These are phyloP conservation scores for Gossypioides kirkii DNA, from an alignment of 345 rosid genomes.

Conservation along the genomic window DNA sequence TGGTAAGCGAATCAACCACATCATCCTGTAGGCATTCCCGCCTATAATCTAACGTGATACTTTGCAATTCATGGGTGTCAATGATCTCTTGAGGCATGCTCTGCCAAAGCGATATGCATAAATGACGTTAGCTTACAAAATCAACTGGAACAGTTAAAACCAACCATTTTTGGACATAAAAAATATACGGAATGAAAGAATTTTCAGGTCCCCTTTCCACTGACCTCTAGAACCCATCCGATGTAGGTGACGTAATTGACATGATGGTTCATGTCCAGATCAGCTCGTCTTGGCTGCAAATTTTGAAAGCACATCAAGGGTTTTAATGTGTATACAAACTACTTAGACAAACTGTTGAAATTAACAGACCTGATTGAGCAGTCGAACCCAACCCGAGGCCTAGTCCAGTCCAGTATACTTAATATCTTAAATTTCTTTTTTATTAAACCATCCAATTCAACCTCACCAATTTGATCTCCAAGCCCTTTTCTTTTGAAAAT, in stretches of 20 bases:
- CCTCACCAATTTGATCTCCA: not conserved
- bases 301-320: slow-evolving; percentile 2
- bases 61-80: slow-evolving; percentile 77
- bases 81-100: slow-evolving; percentile 92
- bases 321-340: not conserved
- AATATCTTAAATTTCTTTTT: not conserved
- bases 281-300: slow-evolving; percentile 79
- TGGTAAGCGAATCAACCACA: slow-evolving; percentile 75
- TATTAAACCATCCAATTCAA: not conserved
- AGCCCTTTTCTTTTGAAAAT: not conserved
- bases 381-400: not conserved
- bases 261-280: slow-evolving; percentile 97
- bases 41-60: slow-evolving; percentile 83
- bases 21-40: slow-evolving; percentile 92
- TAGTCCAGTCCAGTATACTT: not conserved
- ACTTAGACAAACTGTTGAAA: not conserved
- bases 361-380: not conserved
- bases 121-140: not conserved
- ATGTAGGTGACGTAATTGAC: slow-evolving; percentile 89
- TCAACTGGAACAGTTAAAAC: not conserved
- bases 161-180: not conserved
- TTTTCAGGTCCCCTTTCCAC: slow-evolving; percentile 9
- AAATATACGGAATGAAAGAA: not conserved
- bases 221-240: slow-evolving; percentile 93
- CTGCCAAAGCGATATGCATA: slow-evolving; percentile 32